Conservation (phyloP, 139 green algal species). For the Haematococcus sp. region DNA sequence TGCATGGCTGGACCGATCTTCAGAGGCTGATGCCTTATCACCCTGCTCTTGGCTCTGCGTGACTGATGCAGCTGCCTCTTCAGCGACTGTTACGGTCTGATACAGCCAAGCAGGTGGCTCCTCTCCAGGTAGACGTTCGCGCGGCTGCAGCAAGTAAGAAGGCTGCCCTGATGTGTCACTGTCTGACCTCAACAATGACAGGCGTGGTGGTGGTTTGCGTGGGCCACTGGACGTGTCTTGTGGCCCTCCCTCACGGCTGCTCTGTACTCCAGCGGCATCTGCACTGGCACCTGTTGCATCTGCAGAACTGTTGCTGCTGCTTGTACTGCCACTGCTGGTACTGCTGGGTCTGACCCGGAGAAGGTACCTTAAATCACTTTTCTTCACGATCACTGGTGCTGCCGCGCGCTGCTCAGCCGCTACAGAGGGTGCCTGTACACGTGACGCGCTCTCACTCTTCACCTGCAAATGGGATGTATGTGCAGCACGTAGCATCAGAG, state of each 20-base stretch:
- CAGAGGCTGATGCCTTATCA: too few species aligned
- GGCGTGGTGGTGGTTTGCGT: not conserved
- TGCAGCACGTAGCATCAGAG: too few species aligned
- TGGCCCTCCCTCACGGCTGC: not conserved
- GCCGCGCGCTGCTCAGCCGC: constrained; percentile 8
- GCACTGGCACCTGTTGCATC: not conserved
- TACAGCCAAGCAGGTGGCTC: not conserved
- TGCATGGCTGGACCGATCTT: too few species aligned
- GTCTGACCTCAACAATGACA: not conserved
- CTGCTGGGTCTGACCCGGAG: not conserved
- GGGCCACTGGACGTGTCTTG: too few species aligned
- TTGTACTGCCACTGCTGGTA: not conserved
- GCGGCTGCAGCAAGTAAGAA: not conserved
- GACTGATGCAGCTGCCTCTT: not conserved
- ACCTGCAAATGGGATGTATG: constrained; percentile 9
- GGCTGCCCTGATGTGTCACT: not conserved
- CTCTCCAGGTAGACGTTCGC: not conserved
- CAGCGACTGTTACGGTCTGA: not conserved
- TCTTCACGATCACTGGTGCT: constrained; percentile 10
- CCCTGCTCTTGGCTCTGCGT: not conserved
- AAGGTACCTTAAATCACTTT: not conserved
- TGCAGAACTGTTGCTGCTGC: not conserved
- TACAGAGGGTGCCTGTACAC: not conserved
- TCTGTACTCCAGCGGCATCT: not conserved
- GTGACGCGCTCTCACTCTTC: not conserved